phyloP scores from a whole-genome alignment of 495 filamentous ascomycete genomes.

The Daldinia decipiens region DNA sequence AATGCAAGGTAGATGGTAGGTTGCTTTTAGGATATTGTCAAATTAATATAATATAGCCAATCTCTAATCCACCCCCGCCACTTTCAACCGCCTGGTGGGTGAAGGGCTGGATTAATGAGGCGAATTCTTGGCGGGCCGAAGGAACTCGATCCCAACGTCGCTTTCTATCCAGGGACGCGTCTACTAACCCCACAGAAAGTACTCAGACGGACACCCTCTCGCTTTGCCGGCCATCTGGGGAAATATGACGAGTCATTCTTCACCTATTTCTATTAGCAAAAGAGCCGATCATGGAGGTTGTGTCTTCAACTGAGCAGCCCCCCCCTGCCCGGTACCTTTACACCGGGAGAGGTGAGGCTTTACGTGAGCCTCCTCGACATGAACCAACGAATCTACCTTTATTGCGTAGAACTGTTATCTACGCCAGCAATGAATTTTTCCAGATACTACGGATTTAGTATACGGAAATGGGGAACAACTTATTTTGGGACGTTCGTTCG shows the following conservation, averaged over 20 bases:
- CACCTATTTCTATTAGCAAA: slow-evolving; percentile 23
- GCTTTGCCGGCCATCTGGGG: slow-evolving; percentile 40
- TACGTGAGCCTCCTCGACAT: slow-evolving; percentile 12
- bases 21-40: slow-evolving; percentile 50
- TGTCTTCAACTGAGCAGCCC: slow-evolving; percentile 7
- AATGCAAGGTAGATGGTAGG: slow-evolving; percentile 45
- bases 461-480: slow-evolving; percentile 2
- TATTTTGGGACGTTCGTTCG: slow-evolving; percentile 13
- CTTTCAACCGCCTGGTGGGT: slow-evolving; percentile 35
- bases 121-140: slow-evolving; percentile 41
- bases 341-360: slow-evolving; percentile 6
- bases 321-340: slow-evolving; percentile 2
- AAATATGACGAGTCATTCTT: slow-evolving; percentile 40
- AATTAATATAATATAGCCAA: slow-evolving; percentile 42
- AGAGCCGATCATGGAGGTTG: slow-evolving; percentile 33
- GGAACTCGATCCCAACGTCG: slow-evolving; percentile 27
- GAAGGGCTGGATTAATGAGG: slow-evolving; percentile 40
- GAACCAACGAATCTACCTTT: slow-evolving; percentile 1
- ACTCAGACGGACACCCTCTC: slow-evolving; percentile 8
- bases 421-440: not conserved
- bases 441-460: not conserved
- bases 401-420: not conserved
- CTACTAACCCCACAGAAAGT: slow-evolving; percentile 32
- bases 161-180: slow-evolving; percentile 29
- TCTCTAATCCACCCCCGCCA: slow-evolving; percentile 23